phyloP scores from a whole-genome alignment of 208 protist species.

The Crithidia bombi region DNA sequence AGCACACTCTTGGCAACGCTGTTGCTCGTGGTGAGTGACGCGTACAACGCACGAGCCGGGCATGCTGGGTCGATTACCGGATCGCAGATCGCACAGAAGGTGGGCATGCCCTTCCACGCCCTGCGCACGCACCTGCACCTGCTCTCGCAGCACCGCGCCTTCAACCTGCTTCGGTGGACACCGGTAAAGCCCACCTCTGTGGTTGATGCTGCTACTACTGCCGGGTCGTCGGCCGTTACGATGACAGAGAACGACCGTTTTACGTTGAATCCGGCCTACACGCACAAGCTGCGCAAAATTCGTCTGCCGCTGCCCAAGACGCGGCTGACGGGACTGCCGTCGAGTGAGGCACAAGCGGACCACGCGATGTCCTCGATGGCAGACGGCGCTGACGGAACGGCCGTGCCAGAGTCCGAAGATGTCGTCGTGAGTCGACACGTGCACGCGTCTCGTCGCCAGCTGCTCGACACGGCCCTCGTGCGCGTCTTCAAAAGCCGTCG shows the following conservation, averaged over 20 bases:
- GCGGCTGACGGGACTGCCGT: conserved; percentile 21
- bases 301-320: conserved; percentile 46
- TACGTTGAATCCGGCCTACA: conserved; percentile 57
- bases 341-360: conserved; percentile 5
- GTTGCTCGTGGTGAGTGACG: conserved; percentile 68
- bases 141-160: conserved; percentile 36
- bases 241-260: conserved; percentile 47
- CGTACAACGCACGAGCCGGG: conserved; percentile 14
- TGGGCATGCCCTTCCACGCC: conserved; percentile 31
- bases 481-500: conserved; percentile 74
- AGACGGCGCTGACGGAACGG: not conserved
- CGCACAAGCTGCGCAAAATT: conserved; percentile 57
- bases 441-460: conserved; percentile 41
- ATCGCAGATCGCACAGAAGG: conserved; percentile 14
- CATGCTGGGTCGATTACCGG: conserved; percentile 26
- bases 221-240: conserved; percentile 1
- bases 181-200: conserved; percentile 8
- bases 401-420: conserved; percentile 20
- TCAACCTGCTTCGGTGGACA: conserved; percentile 23
- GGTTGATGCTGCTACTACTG: not conserved
- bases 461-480: conserved; percentile 70
- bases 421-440: conserved; percentile 28
- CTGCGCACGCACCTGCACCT: conserved; percentile 32
- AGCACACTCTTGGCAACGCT: conserved; percentile 63
- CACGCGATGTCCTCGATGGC: not conserved